phyloP scores from a whole-genome alignment of 495 filamentous ascomycete species.

The Penicillium lagena region DNA sequence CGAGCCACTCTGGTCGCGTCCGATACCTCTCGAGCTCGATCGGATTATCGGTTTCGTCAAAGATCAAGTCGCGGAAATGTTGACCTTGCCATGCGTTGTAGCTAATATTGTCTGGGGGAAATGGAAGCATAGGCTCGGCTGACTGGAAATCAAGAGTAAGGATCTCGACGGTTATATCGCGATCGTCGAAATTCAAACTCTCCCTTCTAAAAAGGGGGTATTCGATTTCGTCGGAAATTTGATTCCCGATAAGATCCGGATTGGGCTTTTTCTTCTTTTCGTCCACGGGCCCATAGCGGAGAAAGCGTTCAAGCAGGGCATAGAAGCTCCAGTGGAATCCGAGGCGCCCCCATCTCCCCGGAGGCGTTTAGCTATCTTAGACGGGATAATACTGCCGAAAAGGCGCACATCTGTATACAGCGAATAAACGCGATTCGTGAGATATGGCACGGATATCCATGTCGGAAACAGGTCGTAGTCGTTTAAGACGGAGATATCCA shows the following conservation, averaged over 20 bases:
- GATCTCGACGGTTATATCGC: not conserved
- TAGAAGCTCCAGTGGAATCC: constrained; percentile 15
- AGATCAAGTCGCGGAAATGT: too few relatives aligned
- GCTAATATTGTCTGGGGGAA: not conserved
- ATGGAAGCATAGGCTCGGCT: not conserved
- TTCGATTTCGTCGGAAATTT: not conserved
- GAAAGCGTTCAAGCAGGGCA: constrained; percentile 10
- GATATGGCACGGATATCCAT: constrained; percentile 11
- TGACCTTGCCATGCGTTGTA: not conserved
- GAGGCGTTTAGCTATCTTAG: not conserved
- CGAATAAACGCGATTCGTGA: constrained; percentile 4
- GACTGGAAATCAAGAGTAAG: not conserved
- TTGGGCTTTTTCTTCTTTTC: constrained; percentile 1
- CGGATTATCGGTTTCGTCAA: not conserved
- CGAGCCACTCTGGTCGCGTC: not conserved
- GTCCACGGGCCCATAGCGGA: constrained; percentile 11
- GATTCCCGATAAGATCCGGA: not conserved
- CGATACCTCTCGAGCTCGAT: not conserved
- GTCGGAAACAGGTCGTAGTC: constrained; percentile 8
- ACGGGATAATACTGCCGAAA: constrained; percentile 7
- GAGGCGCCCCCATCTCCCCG: constrained; percentile 1
- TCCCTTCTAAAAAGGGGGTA: not conserved
- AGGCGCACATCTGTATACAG: constrained; percentile 6
- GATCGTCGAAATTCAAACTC: not conserved
- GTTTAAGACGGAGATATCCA: constrained; percentile 8